Evolutionary conservation across 495 filamentous ascomycete species (phyloP), one percentile per base, ranked within the genome.

Genomic region (Aspergillus leporis): DNA sequence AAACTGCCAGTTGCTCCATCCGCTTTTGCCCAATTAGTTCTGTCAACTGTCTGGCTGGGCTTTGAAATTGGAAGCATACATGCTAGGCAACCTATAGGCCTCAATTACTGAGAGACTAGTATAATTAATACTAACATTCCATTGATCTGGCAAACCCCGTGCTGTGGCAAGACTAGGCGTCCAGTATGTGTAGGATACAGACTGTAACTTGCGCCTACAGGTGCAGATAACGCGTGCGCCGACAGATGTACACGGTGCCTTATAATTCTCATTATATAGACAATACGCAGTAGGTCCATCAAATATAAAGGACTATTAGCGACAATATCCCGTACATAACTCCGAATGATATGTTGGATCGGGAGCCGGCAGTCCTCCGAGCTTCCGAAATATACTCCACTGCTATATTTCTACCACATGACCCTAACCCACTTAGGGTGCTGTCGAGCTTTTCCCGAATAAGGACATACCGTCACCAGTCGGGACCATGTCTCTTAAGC

Each of bases 21-120:
- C 59, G 65, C 73, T 70, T n/a, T 61, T 68, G 67, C 61, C 69
- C 66, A 53, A 41, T 57, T 66, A 53, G 32, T 65, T 56, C 19
- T 46, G 30, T 46, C 34, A 41, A 22, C 41, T 53, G 52, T 61
- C 32, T 50, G 65, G 45, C 53, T 62, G 56, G 65, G 68, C 68
- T 62, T 70, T 69, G 66, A 68, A 63, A 52, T 51, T 50, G 62
- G 62, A 62, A 66, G 68, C 68, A 61, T 63, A 74, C 65, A 74
- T 54, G 55, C 55, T 28, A 36, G 1, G 14, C 25, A 28, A 28
- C 25, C 25, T 28, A 36, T 36, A 36, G 34, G 8, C 2, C 34
- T 1, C 34, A 36, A 36, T 12, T 36, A 12, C 34, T 36, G 13
- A 36, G 13, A 12, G 13, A 36, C 34, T 36, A 12, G 13, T 36